phyloP scores from a whole-genome alignment of 805 yeast genomes.

The Candida koratica region DNA sequence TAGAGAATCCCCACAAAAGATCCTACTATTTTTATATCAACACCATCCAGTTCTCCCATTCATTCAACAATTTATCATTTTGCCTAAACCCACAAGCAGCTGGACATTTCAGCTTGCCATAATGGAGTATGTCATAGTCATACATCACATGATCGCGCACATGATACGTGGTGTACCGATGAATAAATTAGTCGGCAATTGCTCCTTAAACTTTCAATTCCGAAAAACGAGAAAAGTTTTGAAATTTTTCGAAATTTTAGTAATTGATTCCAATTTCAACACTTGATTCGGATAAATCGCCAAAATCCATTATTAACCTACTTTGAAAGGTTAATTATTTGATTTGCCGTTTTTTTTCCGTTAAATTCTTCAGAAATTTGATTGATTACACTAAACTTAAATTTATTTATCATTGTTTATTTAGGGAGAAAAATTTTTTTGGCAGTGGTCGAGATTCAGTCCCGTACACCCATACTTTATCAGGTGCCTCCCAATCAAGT shows the following conservation, averaged over 20 bases:
- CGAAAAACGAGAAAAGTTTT: conserved; percentile 8
- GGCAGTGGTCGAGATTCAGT: conserved; percentile 6
- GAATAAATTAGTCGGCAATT: not conserved
- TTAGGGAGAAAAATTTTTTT: conserved; percentile 9
- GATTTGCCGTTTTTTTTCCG: not conserved
- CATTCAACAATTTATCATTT: too few relatives aligned
- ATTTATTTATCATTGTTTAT: conserved; percentile 7
- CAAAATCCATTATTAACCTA: conserved; percentile 1
- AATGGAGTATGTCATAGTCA: too few relatives aligned
- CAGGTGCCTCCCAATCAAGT: not conserved
- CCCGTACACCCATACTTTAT: conserved; percentile 11
- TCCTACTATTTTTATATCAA: too few relatives aligned
- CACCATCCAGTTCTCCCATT: too few relatives aligned
- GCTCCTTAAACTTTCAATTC: conserved; percentile 4
- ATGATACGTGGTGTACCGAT: conserved; percentile 3
- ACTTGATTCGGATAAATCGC: conserved; percentile 1
- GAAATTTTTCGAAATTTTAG: conserved; percentile 1
- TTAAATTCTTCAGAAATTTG: conserved; percentile 6
- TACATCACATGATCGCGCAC: too few relatives aligned
- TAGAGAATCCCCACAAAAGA: too few relatives aligned
- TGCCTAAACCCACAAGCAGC: too few relatives aligned
- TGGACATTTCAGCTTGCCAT: too few relatives aligned
- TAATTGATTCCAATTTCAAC: conserved; percentile 3
- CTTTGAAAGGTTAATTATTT: not conserved
- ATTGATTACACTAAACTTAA: conserved; percentile 5